Evolutionary conservation across 1,284 basidiomycete species (phyloP), one percentile per base, ranked within the genome.

Genomic region (Fomes fomentarius): DNA sequence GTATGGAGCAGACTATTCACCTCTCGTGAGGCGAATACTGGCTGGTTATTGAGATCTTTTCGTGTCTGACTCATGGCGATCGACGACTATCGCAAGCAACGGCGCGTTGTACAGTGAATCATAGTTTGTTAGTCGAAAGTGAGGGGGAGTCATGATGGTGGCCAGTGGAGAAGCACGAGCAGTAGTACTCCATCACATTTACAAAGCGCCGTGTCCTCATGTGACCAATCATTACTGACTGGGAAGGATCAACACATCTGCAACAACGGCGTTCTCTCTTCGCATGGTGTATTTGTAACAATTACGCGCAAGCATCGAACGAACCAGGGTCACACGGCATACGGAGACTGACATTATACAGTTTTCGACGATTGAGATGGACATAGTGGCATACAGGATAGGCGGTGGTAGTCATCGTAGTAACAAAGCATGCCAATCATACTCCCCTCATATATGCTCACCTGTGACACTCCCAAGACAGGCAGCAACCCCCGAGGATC

Each of bases 341-440:
- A 30, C 9, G n/a, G n/a, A 22, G 17, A 24, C 38, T 40, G 40
- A 19, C 42, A 31, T 22, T 47, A 41, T 57, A 52, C 50, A 31
- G 50, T 52, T 57, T 57, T 50, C 44, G 38, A 50, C 25, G 49
- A 39, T 48, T 47, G 56, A 55, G 50, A 50, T 51, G 52, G 53
- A 55, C 55, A 57, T 57, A 57, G 50, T 50, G 54, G 60, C 60
- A 62, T 62, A 62, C 64, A 66, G 47, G 56, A 53, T 55, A 63
- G 58, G 50, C 56, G 58, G 52, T 57, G 57, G 43, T 57, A 56
- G 47, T 57, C 52, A 48, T 58, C 52, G 57, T 56, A 50, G 54
- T 55, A 47, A 50, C 57, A 61, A 63, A 63, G 70, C 76, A 69
- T 74, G 71, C 69, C 68, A 69, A 47, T 68, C 70, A 73, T 74